A percentile compares a stretch with the other conserved stretches of the same genome.
These are phyloP conservation scores for Yamadazyma insecticola DNA, from an alignment of 805 yeast genomes.

Conservation along the genomic window DNA sequence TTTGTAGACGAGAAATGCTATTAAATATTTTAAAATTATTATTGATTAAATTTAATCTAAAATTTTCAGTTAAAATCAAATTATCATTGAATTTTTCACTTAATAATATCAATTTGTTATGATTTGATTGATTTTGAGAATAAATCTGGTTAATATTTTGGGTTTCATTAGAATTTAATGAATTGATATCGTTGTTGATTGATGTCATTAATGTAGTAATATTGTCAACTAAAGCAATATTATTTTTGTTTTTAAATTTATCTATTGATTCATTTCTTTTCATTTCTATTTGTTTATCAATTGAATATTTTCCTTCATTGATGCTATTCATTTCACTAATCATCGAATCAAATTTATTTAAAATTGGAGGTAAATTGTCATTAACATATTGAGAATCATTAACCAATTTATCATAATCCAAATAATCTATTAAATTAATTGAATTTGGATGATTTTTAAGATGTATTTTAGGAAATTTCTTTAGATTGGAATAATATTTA, in stretches of 20 bases:
- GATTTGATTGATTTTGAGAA: neutral
- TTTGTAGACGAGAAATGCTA: slow-evolving; percentile 32
- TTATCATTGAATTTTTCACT: neutral
- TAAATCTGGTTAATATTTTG: neutral
- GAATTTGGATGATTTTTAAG: slow-evolving; percentile 20
- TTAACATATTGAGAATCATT: slow-evolving; percentile 25
- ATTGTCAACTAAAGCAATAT: neutral
- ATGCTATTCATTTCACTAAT: slow-evolving; percentile 32
- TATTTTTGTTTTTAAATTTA: slow-evolving; percentile 16
- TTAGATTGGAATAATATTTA: slow-evolving; percentile 28
- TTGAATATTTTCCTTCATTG: slow-evolving; percentile 27
- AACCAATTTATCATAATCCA: slow-evolving; percentile 25
- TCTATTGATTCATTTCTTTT: slow-evolving; percentile 34
- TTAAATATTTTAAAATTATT: slow-evolving; percentile 23
- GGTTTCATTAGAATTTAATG: too few species aligned
- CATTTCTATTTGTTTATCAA: slow-evolving; percentile 39
- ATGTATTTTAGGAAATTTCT: slow-evolving; percentile 31
- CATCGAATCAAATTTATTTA: slow-evolving; percentile 27
- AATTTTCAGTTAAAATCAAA: slow-evolving; percentile 10
- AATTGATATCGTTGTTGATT: too few species aligned
- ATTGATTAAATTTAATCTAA: slow-evolving; percentile 21
- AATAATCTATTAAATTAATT: slow-evolving; percentile 22
- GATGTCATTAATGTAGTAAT: neutral
- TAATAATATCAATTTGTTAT: slow-evolving; percentile 1
- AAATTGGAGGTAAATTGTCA: slow-evolving; percentile 24